These are phyloP conservation scores for Vitis hybrid DNA, from an alignment of 177 flowering plant species.

Conservation along the genomic window DNA sequence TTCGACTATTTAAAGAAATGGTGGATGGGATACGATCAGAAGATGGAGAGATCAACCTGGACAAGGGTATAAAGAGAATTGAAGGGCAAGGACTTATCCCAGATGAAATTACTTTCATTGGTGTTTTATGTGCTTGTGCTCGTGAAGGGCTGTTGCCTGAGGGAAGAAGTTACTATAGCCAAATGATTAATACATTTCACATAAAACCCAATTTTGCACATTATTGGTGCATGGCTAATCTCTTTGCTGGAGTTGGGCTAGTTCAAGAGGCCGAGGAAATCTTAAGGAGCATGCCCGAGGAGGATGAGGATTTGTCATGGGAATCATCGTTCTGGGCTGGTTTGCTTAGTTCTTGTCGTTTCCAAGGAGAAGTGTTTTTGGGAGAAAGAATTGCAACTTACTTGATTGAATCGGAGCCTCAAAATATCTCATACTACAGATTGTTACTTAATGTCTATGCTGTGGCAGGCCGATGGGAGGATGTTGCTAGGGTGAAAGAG, in stretches of 20 bases:
- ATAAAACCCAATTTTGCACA: conserved; percentile 75
- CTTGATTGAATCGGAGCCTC: conserved; percentile 57
- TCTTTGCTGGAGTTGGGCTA: conserved; percentile 45
- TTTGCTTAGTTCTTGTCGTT: conserved; percentile 56
- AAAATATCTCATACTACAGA: conserved; percentile 38
- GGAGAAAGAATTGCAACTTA: conserved; percentile 55
- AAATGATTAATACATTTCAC: conserved; percentile 42
- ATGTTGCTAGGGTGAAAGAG: conserved; percentile 51
- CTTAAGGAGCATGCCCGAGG: conserved; percentile 40
- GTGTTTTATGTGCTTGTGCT: conserved; percentile 73
- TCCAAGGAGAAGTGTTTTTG: conserved; percentile 37
- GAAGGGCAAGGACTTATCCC: conserved; percentile 30
- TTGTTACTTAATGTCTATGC: conserved; percentile 60
- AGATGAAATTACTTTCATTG: conserved; percentile 67
- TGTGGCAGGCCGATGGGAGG: conserved; percentile 62
- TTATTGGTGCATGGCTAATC: conserved; percentile 85
- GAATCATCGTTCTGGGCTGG: conserved; percentile 52
- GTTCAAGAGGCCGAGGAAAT: conserved; percentile 44
- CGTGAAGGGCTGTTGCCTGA: conserved; percentile 48
- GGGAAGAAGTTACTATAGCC: conserved; percentile 44
- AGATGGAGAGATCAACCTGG: conserved; percentile 2
- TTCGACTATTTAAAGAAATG: conserved; percentile 51
- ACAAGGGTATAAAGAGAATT: conserved; percentile 4
- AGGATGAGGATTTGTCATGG: conserved; percentile 21
- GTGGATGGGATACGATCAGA: conserved; percentile 9